Conservation (phyloP, 305 asterid species). For the Fraxinus greggii region DNA sequence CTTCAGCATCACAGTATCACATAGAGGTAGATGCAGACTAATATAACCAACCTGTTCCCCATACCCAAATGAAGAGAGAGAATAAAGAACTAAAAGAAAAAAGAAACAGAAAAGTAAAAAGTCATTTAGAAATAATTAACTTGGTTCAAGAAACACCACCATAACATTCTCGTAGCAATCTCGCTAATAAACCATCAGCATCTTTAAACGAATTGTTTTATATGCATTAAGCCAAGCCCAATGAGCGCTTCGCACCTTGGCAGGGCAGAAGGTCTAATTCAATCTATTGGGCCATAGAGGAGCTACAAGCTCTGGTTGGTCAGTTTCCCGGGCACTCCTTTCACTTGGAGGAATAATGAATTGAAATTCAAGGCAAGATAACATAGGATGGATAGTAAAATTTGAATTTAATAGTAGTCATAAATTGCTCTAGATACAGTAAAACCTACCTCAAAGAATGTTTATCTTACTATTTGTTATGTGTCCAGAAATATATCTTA, state of each 20-base stretch:
- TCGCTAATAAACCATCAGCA: background rate
- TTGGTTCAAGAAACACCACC: background rate
- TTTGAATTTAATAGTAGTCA: background rate
- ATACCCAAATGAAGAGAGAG: background rate
- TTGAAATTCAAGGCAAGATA: background rate
- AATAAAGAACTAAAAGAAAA: background rate
- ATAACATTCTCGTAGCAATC: background rate
- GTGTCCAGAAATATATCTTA: background rate
- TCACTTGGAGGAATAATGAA: background rate
- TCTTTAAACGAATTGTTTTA: background rate
- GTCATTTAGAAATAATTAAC: background rate
- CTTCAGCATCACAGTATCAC: background rate
- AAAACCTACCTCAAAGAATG: background rate
- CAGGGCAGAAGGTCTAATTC: background rate
- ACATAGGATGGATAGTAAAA: background rate
- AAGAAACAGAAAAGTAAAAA: background rate
- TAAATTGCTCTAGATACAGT: background rate
- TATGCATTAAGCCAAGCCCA: background rate
- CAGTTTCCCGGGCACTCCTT: background rate
- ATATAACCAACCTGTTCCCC: background rate
- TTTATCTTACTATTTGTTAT: background rate
- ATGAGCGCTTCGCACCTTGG: background rate
- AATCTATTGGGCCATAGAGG: background rate
- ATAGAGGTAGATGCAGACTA: background rate
- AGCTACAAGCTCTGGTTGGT: background rate